Evolutionary conservation across 441 rosid species (phyloP).

Genomic region (Adansonia madagascariensis): DNA sequence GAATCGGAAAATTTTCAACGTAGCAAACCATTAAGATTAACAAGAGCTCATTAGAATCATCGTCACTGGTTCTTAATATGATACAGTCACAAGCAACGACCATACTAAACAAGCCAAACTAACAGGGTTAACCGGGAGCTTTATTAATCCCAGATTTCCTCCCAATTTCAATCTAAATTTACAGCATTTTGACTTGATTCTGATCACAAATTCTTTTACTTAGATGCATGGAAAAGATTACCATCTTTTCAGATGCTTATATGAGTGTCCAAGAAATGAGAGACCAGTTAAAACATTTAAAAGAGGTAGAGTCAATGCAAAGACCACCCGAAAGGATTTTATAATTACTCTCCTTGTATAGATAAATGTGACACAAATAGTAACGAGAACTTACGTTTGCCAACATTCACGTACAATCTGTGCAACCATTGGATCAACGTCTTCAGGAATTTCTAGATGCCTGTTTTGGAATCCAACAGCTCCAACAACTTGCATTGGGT

Average conservation of each 20-base stretch:
- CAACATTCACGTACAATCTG: conserved; percentile 86
- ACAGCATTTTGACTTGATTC: background rate
- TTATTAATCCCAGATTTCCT: background rate
- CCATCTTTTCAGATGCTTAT: background rate
- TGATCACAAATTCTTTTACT: background rate
- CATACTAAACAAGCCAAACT: background rate
- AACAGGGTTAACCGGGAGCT: background rate
- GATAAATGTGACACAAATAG: background rate
- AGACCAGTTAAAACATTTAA: background rate
- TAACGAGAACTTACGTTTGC: conserved; percentile 65
- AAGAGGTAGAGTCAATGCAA: background rate
- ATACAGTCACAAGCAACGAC: background rate
- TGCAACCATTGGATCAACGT: conserved; percentile 70
- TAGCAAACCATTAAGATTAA: background rate
- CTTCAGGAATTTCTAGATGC: conserved; percentile 82
- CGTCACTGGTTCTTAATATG: background rate
- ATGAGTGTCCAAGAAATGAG: background rate
- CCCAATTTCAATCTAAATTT: background rate
- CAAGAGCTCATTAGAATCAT: background rate
- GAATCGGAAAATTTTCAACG: background rate
- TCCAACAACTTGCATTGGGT: conserved; percentile 99
- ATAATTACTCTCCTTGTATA: background rate
- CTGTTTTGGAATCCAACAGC: conserved; percentile 97
- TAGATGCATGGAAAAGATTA: background rate
- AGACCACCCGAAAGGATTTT: background rate